Evolutionary conservation across 176 grass and related monocot genomes (phyloP), one percentile per base, ranked within the genome.

Genomic region (Saccharum officinarum): DNA sequence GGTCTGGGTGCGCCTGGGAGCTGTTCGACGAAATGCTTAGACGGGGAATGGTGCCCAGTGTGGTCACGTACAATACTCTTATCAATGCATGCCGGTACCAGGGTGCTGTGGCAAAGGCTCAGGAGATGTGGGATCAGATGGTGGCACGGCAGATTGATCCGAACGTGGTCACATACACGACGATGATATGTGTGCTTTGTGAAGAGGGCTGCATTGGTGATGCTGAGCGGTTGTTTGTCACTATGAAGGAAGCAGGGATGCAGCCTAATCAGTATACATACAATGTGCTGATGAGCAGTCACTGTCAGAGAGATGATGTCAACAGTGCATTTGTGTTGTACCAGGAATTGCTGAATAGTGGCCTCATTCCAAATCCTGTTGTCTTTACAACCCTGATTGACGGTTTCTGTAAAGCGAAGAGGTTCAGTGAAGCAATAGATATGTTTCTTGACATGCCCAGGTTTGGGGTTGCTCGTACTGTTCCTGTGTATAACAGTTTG

Each of bases 11-110:
- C 36, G 85, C 67, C 33, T 91, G 82, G 82, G 82, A 81, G 62
- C 50, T 91, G 81, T 91, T 87, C 64, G 89, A 80, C 1, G 85
- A 91, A 84, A 91, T 91, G 85, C 76, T 91, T 16, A 54, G 76
- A 20, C 76, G 85, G 52, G 89, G 89, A 3, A 34, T 88, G 71
- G 23, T n/a, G 8, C 89, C 89, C 1, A 88, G 40, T 28, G 89
- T 91, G 69, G 89, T 91, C 55, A 86, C 88, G 1, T 90, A 86
- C 73, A 90, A 90, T 49, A 90, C 84, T 28, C 83, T 90, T 67
- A 91, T 91, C 64, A 91, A 91, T 1, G 81, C 77, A 5, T 88
- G 85, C 81, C 81, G 85, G 34, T 66, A 71, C 49, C 63, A 88
- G 52, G 89, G 89, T 5, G 22, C 23, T 10, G 65, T 81, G 40